Percentiles rank a stretch among this genome's conserved stretches.
phyloP scores from a whole-genome alignment of 225 moss, liverwort and hornwort genomes.

The Anthoceros angustus region DNA sequence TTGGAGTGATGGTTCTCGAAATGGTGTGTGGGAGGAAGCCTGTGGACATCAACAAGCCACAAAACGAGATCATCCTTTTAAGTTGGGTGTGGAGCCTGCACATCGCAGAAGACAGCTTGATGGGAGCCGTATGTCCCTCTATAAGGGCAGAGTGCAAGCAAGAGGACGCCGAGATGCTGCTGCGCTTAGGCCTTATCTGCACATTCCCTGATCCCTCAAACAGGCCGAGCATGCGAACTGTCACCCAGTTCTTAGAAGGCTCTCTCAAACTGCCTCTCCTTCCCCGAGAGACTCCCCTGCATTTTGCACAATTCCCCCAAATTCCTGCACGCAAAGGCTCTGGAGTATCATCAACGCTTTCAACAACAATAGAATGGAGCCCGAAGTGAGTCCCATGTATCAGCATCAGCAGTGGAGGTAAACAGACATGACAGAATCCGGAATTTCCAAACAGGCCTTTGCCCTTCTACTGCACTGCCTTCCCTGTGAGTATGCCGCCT shows the following conservation, averaged over 20 bases:
- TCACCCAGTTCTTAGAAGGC: conserved; percentile 15
- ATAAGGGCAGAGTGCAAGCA: conserved; percentile 1
- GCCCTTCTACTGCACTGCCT: no score
- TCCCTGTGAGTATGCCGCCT: no score
- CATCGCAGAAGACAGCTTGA: conserved; percentile 9
- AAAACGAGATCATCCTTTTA: conserved; percentile 1
- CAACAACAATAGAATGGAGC: no score
- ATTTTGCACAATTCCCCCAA: no score
- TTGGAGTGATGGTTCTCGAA: conserved; percentile 9
- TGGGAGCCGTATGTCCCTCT: conserved; percentile 15
- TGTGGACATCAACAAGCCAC: background rate
- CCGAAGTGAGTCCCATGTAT: no score
- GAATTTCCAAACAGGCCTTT: no score
- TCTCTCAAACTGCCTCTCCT: conserved; percentile 10
- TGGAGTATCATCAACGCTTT: no score
- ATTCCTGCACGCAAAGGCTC: no score
- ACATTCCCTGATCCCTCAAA: conserved; percentile 24
- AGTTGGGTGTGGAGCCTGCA: conserved; percentile 11
- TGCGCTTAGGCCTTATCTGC: conserved; percentile 28
- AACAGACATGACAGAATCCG: no score
- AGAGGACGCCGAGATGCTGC: conserved; percentile 12
- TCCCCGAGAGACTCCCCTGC: no score
- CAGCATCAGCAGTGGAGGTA: no score
- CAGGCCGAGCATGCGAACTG: conserved; percentile 24
- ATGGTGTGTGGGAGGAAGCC: conserved; percentile 5